phyloP scores from a whole-genome alignment of 2,329 filamentous ascomycete species.

The Phoma sp. region DNA sequence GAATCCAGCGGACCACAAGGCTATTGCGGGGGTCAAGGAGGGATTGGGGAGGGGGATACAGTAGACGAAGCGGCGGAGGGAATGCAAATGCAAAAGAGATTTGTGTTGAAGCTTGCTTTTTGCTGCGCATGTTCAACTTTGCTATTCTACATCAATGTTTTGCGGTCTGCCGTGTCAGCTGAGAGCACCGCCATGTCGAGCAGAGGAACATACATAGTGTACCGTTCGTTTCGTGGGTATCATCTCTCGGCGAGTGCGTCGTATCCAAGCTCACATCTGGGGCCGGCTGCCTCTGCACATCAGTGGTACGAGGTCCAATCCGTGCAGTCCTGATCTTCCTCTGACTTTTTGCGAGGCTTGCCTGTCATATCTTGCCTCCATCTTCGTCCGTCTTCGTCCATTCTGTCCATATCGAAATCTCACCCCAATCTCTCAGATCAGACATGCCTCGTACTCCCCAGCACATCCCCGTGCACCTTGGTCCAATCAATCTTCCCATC shows the following conservation, averaged over 20 bases:
- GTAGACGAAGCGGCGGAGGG: slow-evolving; percentile 14
- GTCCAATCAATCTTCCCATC: slow-evolving; percentile 93
- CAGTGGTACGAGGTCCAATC: no score
- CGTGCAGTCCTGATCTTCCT: neutral
- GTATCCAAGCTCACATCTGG: neutral
- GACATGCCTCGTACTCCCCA: slow-evolving; percentile 82
- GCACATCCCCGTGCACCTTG: slow-evolving; percentile 82
- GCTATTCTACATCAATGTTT: neutral
- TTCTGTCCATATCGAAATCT: neutral
- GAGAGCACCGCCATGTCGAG: neutral
- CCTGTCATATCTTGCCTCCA: neutral
- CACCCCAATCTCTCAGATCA: slow-evolving; percentile 18
- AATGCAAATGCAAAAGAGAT: neutral
- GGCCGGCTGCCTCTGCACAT: neutral
- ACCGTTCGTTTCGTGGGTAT: slow-evolving; percentile 17
- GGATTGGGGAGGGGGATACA: slow-evolving; percentile 47
- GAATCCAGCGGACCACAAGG: slow-evolving; percentile 84
- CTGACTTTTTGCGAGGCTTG: neutral
- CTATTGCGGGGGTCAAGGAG: slow-evolving; percentile 48
- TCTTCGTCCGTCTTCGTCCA: neutral
- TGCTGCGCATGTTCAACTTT: neutral
- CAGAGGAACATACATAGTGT: slow-evolving; percentile 15
- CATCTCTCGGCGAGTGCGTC: slow-evolving; percentile 3
- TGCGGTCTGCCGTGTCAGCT: slow-evolving; percentile 9
- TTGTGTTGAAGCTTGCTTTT: neutral